Percentiles rank a stretch among this genome's conserved stretches.
Conservation (phyloP, 306 rosid genomes). For the Acmispon strigosus region DNA sequence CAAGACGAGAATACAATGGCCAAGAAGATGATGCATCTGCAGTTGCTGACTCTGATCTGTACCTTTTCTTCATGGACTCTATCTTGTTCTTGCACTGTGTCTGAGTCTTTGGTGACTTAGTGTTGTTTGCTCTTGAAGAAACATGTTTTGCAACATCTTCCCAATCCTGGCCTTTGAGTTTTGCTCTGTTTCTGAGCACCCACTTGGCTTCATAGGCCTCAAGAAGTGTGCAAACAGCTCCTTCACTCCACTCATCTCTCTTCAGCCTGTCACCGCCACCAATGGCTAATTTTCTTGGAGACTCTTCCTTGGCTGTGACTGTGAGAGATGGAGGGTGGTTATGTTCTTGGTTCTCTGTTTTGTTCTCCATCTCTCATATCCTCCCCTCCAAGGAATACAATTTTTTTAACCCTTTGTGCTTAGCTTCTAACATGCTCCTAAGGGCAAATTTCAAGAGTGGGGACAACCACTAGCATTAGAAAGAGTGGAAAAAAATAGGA, state of each 20-base stretch:
- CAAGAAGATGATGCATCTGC: constrained; percentile 69
- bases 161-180: constrained; percentile 95
- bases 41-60: constrained; percentile 68
- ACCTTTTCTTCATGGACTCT: constrained; percentile 95
- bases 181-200: constrained; percentile 83
- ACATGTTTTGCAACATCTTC: constrained; percentile 78
- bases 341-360: constrained; percentile 31
- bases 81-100: constrained; percentile 99
- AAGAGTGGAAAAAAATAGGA: constrained; percentile 1
- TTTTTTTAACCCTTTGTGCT: constrained; percentile 23
- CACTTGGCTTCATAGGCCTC: constrained; percentile 85
- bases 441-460: background rate
- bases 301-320: constrained; percentile 32
- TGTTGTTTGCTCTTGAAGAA: constrained; percentile 52
- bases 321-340: constrained; percentile 40
- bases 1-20: constrained; percentile 81
- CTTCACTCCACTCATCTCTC: constrained; percentile 99
- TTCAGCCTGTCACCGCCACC: constrained; percentile 48
- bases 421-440: constrained; percentile 64
- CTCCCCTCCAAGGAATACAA: constrained; percentile 29
- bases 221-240: constrained; percentile 79
- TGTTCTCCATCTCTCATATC: constrained; percentile 63
- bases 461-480: constrained; percentile 66
- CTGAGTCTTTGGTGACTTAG: constrained; percentile 74
- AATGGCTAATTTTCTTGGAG: constrained; percentile 41